Evolutionary conservation across 2,329 filamentous ascomycete species (phyloP).

Genomic region (Nannizziopsis barbatae): DNA sequence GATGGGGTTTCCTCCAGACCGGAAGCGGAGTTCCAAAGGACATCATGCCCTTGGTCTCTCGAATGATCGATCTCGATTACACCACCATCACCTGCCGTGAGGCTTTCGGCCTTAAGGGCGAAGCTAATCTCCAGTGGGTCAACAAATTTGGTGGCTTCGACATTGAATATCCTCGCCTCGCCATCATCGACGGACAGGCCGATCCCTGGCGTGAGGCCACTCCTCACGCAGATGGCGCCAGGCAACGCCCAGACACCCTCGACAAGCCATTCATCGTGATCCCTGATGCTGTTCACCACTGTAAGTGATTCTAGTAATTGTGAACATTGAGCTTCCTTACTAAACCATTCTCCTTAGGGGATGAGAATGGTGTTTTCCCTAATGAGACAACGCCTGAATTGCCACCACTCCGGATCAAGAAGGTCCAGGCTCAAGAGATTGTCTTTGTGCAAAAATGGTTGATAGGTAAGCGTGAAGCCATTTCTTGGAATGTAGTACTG

Average conservation of each 20-base stretch:
- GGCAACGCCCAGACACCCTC: constrained; percentile 47
- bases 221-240: constrained; percentile 54
- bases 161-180: constrained; percentile 63
- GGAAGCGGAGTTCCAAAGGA: constrained; percentile 56
- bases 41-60: constrained; percentile 59
- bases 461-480: constrained; percentile 21
- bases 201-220: constrained; percentile 73
- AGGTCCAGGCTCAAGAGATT: constrained; percentile 37
- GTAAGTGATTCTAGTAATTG: constrained; percentile 51
- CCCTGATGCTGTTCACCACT: constrained; percentile 65
- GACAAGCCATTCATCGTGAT: constrained; percentile 65
- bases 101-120: constrained; percentile 57
- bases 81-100: constrained; percentile 50
- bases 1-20: constrained; percentile 70
- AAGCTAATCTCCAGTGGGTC: constrained; percentile 53
- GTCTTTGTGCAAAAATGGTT: constrained; percentile 43
- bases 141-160: constrained; percentile 67
- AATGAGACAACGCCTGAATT: constrained; percentile 41
- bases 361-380: constrained; percentile 41
- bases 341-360: constrained; percentile 29
- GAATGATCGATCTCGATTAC: constrained; percentile 55
- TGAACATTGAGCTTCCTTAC: neutral
- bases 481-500: neutral
- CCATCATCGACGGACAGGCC: constrained; percentile 63
- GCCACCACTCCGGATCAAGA: constrained; percentile 38